Evolutionary conservation across 768 basidiomycete genomes (phyloP).

Genomic region (Hypholoma sublateritium): DNA sequence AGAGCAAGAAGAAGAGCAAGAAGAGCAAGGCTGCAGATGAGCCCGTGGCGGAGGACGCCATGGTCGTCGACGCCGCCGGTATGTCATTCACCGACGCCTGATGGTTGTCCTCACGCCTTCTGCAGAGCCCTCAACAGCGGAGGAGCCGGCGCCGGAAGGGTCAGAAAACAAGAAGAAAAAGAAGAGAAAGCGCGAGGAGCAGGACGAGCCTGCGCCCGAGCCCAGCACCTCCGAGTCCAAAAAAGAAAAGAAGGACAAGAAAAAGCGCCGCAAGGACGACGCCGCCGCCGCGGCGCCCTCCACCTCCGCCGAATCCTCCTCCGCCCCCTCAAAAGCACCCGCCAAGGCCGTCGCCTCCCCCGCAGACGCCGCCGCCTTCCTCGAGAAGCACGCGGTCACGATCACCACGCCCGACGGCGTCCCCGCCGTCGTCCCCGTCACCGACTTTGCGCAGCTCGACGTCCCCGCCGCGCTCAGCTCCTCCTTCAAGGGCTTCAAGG

Average conservation of each 20-base stretch:
- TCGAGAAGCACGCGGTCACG: slow-evolving; percentile 71
- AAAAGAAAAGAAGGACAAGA: slow-evolving; percentile 43
- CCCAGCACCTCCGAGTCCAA: slow-evolving; percentile 18
- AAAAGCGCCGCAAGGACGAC: slow-evolving; percentile 38
- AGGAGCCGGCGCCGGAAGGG: slow-evolving; percentile 8
- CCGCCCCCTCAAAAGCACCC: slow-evolving; percentile 12
- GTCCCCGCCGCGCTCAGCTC: slow-evolving; percentile 61
- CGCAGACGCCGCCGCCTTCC: slow-evolving; percentile 58
- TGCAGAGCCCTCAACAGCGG: not conserved
- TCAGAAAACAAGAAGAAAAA: slow-evolving; percentile 33
- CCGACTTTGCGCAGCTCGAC: slow-evolving; percentile 70
- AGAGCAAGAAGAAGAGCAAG: slow-evolving; percentile 20
- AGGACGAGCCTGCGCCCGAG: slow-evolving; percentile 19
- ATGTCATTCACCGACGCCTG: slow-evolving; percentile 6
- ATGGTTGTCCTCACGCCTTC: not conserved
- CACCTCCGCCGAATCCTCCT: slow-evolving; percentile 14
- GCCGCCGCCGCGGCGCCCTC: slow-evolving; percentile 17
- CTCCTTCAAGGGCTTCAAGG: slow-evolving; percentile 71
- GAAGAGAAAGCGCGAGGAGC: slow-evolving; percentile 43
- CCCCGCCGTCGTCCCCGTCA: slow-evolving; percentile 57
- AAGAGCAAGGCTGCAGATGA: slow-evolving; percentile 24
- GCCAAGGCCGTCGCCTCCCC: slow-evolving; percentile 14
- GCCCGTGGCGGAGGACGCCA: slow-evolving; percentile 12
- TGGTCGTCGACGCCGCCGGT: slow-evolving; percentile 21
- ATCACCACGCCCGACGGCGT: slow-evolving; percentile 55